Percentiles rank a stretch among this genome's conserved stretches.
These are phyloP conservation scores for Pharnaceum exiguum DNA, from an alignment of 148 eudicot genomes.

Conservation along the genomic window DNA sequence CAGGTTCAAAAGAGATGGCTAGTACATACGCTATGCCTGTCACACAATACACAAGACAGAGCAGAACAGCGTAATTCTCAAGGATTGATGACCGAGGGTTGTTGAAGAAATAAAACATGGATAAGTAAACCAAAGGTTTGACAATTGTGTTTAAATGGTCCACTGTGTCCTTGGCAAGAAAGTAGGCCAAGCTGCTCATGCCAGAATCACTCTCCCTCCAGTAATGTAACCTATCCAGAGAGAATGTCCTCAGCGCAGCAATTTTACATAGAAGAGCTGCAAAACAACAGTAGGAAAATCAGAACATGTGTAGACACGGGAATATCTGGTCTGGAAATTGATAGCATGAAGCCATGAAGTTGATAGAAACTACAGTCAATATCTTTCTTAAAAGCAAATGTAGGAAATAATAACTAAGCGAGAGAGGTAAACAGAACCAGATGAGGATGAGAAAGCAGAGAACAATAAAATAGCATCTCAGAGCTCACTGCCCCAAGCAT, in stretches of 20 bases:
- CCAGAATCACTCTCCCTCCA: constrained; percentile 80
- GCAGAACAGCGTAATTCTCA: constrained; percentile 50
- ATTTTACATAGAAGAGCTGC: constrained; percentile 68
- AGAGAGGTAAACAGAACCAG: too few relatives aligned
- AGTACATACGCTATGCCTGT: constrained; percentile 60
- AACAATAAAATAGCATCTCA: too few relatives aligned
- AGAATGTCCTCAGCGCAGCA: constrained; percentile 64
- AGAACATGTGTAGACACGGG: background rate
- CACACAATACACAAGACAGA: constrained; percentile 74
- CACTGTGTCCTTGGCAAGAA: constrained; percentile 67
- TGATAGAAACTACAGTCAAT: background rate
- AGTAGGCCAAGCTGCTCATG: constrained; percentile 70
- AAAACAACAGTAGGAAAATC: constrained; percentile 5
- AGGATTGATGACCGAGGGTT: constrained; percentile 61
- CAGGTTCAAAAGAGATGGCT: constrained; percentile 60
- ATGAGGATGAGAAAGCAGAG: too few relatives aligned
- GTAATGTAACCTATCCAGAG: constrained; percentile 58
- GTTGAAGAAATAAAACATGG: constrained; percentile 85
- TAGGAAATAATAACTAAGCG: too few relatives aligned
- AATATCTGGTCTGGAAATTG: background rate
- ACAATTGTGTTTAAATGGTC: constrained; percentile 51
- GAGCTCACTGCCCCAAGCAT: background rate
- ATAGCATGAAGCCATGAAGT: background rate
- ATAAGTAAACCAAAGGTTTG: constrained; percentile 68
- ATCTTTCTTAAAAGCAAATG: too few relatives aligned